Conservation (phyloP, 2,329 filamentous ascomycete species). For the Tetracladium maxilliforme region DNA sequence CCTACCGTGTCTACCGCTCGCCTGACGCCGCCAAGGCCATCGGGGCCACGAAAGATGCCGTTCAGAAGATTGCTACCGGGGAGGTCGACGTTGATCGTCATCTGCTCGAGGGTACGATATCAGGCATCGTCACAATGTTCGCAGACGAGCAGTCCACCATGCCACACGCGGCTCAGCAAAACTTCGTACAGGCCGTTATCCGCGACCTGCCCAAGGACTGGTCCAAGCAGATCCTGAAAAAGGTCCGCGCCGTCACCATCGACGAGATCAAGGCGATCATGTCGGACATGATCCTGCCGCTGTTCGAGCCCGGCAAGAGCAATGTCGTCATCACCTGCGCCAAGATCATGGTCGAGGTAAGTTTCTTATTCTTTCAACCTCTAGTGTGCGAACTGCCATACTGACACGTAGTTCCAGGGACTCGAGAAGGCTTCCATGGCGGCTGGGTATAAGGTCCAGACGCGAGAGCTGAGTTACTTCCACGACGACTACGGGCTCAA, state of each 20-base stretch:
- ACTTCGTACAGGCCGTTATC: conserved; percentile 72
- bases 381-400: background rate
- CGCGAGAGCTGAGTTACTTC: conserved; percentile 63
- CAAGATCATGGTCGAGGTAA: conserved; percentile 69
- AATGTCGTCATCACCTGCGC: conserved; percentile 85
- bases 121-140: conserved; percentile 71
- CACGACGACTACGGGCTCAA: conserved; percentile 82
- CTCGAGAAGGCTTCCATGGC: conserved; percentile 60
- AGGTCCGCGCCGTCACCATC: conserved; percentile 59
- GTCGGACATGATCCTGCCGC: conserved; percentile 58
- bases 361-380: conserved; percentile 15
- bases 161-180: conserved; percentile 65
- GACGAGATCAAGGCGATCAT: conserved; percentile 67
- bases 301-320: conserved; percentile 67
- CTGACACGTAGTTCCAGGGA: conserved; percentile 30
- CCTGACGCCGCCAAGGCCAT: conserved; percentile 84
- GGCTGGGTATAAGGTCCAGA: conserved; percentile 66
- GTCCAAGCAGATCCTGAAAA: conserved; percentile 59
- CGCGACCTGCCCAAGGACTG: conserved; percentile 63
- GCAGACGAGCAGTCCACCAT: conserved; percentile 84
- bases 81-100: too few species aligned
- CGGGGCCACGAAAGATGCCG: conserved; percentile 56
- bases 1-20: conserved; percentile 79
- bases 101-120: conserved; percentile 80
- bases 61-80: conserved; percentile 51